phyloP scores from a whole-genome alignment of 495 filamentous ascomycete species.

The Parmelia sp. region DNA sequence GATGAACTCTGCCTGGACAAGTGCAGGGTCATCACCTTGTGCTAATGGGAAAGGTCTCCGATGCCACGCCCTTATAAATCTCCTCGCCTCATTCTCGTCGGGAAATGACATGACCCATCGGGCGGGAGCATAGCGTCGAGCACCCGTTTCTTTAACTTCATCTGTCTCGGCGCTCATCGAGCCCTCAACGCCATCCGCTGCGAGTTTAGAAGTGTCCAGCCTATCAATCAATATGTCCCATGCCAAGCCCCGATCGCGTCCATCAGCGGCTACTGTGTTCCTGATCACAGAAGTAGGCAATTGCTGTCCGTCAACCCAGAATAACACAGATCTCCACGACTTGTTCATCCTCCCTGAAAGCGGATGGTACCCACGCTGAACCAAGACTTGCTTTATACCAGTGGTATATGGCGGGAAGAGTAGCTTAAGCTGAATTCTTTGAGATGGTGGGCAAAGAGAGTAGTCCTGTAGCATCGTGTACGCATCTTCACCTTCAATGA shows the following conservation, averaged over 20 bases:
- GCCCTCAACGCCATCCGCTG: constrained; percentile 3
- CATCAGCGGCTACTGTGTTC: constrained; percentile 40
- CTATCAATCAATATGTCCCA: constrained; percentile 25
- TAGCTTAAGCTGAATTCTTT: constrained; percentile 24
- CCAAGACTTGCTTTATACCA: constrained; percentile 25
- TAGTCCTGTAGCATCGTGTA: constrained; percentile 40
- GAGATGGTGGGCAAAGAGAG: constrained; percentile 44
- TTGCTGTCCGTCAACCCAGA: constrained; percentile 38
- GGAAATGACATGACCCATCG: constrained; percentile 47
- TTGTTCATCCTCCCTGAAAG: constrained; percentile 15
- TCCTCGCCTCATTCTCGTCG: constrained; percentile 43
- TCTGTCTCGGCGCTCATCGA: background rate
- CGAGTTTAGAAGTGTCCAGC: constrained; percentile 5
- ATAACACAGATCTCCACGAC: constrained; percentile 32
- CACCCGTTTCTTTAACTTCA: background rate
- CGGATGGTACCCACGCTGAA: constrained; percentile 27
- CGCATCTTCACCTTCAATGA: constrained; percentile 42
- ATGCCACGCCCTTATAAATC: constrained; percentile 55
- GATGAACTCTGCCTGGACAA: constrained; percentile 42
- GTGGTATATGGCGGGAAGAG: constrained; percentile 23
- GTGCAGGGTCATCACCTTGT: constrained; percentile 28
- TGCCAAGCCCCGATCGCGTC: constrained; percentile 32
- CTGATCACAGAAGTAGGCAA: constrained; percentile 30
- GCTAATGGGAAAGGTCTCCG: constrained; percentile 35
- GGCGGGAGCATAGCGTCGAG: background rate